Percentiles rank a stretch among this genome's conserved stretches.
These are phyloP conservation scores for Chlorella vulgaris DNA, from an alignment of 139 green algal species.

Conservation along the genomic window DNA sequence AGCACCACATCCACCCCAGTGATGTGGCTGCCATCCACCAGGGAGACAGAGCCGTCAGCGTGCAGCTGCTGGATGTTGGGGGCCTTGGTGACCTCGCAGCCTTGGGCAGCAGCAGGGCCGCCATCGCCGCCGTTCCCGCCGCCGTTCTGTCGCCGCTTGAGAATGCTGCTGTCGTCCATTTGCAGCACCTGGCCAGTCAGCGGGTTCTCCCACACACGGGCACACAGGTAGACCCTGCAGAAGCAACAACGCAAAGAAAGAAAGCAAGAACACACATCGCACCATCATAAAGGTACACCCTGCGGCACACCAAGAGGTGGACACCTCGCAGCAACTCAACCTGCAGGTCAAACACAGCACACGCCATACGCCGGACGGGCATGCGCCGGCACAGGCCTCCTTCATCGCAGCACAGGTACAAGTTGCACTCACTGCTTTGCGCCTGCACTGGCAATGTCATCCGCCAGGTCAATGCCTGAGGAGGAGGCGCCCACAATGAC, in stretches of 20 bases:
- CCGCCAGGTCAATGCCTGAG: not conserved
- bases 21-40: slow-evolving; percentile 44
- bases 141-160: not conserved
- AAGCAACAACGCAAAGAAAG: not conserved
- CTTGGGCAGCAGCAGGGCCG: not conserved
- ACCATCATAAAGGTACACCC: not conserved
- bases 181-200: slow-evolving; percentile 18
- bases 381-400: too few species aligned
- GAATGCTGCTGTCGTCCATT: slow-evolving; percentile 16
- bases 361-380: too few species aligned
- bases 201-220: slow-evolving; percentile 54
- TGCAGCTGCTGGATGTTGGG: slow-evolving; percentile 38
- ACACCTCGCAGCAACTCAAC: not conserved
- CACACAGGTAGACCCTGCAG: slow-evolving; percentile 67
- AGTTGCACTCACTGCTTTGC: not conserved
- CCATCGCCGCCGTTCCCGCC: not conserved
- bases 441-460: not conserved
- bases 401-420: too few species aligned
- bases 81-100: not conserved
- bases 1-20: slow-evolving; percentile 59
- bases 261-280: not conserved
- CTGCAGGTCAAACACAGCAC: too few species aligned
- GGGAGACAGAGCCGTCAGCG: slow-evolving; percentile 48
- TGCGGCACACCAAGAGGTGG: not conserved
- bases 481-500: not conserved